Base-by-base conservation (phyloP, 805 yeast species). In the Candida bentonensis region DNA sequence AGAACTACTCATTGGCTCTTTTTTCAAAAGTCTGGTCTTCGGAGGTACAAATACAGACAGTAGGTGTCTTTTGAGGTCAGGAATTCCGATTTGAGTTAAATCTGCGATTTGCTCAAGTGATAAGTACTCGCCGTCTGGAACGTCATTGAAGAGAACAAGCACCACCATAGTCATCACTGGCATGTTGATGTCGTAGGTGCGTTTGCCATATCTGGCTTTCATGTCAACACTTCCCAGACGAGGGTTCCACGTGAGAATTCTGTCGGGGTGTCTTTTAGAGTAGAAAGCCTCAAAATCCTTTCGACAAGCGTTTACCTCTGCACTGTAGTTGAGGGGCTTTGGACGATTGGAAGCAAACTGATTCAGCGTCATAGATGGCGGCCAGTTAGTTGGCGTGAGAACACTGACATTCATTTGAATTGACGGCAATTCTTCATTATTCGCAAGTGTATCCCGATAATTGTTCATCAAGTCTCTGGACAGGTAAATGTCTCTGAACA, bases 1-100 rank as follows among this genome's bases (percentile, higher is more conserved):
- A 2, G 78, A 85, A 49, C 76, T 82, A 0, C 85, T 68, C 81
- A 75, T 74, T 15, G 95, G 95, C 21, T 57, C 67, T 54, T 86
- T 88, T 25, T 68, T 67, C 50, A 87, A 62, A 15, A 87, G 66
- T 48, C 89, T 69, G 49, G 84, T 78, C 52, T 79, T 71, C 3
- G 94, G 86, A 0, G 92, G 89, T 36, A 86, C 85, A 0, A 94
- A 77, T 23, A 88, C 72, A 1, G 95, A 82, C 53, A 79, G 83
- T 45, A 88, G 63, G 47, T 86, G 92, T 48, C 94, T 69, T 17
- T 70, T 68, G 40, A 87, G 65, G 51, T 87, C 96, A 2, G 63
- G 56, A 23, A 71, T 76, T 0, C 95, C 89, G 2, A 88, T 81
- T 13, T 70, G 68, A 0, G 96, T 86, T 30, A 73, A 60, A 23